Evolutionary conservation across 345 rosid species (phyloP), one percentile per base, ranked within the genome.

Genomic region (Salix viminalis): DNA sequence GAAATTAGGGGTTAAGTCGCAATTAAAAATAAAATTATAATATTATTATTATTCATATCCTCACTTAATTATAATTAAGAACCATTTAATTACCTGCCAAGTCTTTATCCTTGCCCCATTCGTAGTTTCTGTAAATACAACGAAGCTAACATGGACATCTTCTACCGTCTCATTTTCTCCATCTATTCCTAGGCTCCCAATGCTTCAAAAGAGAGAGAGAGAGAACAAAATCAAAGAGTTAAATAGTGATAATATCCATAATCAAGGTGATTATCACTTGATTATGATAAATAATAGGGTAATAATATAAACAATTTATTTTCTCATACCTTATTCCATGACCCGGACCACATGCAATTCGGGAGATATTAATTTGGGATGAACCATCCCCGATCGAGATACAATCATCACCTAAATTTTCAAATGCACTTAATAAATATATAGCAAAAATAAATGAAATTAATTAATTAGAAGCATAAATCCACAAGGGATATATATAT

Each of bases 81-180:
- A 46, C 8, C 37, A 24, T 1, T 32, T n/a, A n/a, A n/a, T n/a
- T 79, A 86, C 87, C 90, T 86, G 89, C 90, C 87, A 86, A 66
- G 89, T 87, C 78, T 87, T 87, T 69, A 87, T 87, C 79, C 87
- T 84, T 67, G 81, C 85, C 4, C 90, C 92, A 65, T 89, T 89
- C 6, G 24, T 24, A 24, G 92, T 84, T 50, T 65, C 71, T 26
- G 34, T 65, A 67, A 89, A 83, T 11, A 26, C 39, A 56, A 66
- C 82, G 65, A 78, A 69, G 58, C 19, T 50, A 2, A 89, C 88
- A 7, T 54, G 56, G 21, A 89, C 76, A 41, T 69, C 50, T 76
- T 85, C 91, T 1, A 85, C 87, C 4, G 68, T 83, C 44, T 78
- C 84, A 3, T 42, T 28, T 23, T 67, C 13, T 12, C 86, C 87